phyloP scores from a whole-genome alignment of 1,284 basidiomycete species.

The Entoloma clypeatum region DNA sequence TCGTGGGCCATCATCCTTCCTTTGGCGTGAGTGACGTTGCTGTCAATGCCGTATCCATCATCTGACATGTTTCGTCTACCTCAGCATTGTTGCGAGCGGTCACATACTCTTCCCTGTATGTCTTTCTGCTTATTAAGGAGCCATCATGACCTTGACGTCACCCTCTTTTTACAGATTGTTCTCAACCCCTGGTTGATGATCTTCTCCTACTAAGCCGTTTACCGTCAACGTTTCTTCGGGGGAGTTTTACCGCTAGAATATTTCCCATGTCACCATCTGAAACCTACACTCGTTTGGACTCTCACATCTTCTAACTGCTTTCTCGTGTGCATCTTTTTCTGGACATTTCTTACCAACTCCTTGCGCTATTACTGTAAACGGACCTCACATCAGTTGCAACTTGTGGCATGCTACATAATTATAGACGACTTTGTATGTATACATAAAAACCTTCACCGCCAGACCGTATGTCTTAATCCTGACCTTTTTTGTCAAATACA shows the following conservation, averaged over 20 bases:
- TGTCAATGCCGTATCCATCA: not conserved
- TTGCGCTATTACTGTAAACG: not conserved
- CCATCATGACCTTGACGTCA: slow-evolving; percentile 9
- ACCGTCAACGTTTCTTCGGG: not conserved
- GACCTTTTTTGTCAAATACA: too few relatives aligned
- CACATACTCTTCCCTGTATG: slow-evolving; percentile 69
- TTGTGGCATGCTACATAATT: too few relatives aligned
- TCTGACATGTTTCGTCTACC: not conserved
- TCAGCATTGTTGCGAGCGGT: slow-evolving; percentile 53
- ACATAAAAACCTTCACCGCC: too few relatives aligned
- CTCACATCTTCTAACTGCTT: too few relatives aligned
- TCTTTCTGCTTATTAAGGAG: slow-evolving; percentile 7
- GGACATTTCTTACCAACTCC: not conserved
- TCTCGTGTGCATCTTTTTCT: too few relatives aligned
- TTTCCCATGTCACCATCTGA: slow-evolving; percentile 1
- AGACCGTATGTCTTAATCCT: too few relatives aligned
- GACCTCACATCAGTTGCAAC: not conserved
- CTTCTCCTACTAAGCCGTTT: slow-evolving; percentile 49
- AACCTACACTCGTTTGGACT: slow-evolving; percentile 10
- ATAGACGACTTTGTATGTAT: too few relatives aligned
- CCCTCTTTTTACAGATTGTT: slow-evolving; percentile 47
- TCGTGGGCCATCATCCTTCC: slow-evolving; percentile 72
- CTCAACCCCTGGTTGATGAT: slow-evolving; percentile 73
- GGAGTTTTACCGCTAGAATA: not conserved
- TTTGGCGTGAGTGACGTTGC: slow-evolving; percentile 44